Percentiles rank a stretch among this genome's conserved stretches.
phyloP scores from a whole-genome alignment of 140 eudicot genomes.

The Ambrosia hybrid region DNA sequence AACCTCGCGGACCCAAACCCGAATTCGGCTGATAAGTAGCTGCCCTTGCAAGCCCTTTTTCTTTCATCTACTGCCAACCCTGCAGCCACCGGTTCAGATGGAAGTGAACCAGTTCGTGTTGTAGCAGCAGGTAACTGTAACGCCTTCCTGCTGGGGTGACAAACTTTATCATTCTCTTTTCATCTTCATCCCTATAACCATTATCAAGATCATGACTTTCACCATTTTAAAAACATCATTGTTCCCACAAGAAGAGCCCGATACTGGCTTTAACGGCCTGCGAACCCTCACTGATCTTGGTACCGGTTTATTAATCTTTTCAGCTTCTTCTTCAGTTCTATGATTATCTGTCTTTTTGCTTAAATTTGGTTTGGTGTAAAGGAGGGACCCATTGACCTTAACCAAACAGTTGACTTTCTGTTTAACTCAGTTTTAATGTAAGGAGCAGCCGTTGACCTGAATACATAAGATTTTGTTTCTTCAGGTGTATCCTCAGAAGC shows the following conservation, averaged over 20 bases:
- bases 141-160: constrained; percentile 40
- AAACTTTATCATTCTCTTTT: constrained; percentile 47
- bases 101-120: constrained; percentile 47
- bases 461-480: constrained; percentile 18
- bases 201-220: constrained; percentile 26
- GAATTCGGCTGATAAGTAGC: constrained; percentile 43
- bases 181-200: constrained; percentile 28
- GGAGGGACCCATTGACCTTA: constrained; percentile 66
- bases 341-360: constrained; percentile 1
- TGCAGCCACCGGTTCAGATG: constrained; percentile 30
- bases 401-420: constrained; percentile 24
- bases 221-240: constrained; percentile 27
- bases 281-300: constrained; percentile 67
- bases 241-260: constrained; percentile 17
- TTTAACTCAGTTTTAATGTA: constrained; percentile 19
- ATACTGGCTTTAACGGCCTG: constrained; percentile 32
- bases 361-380: constrained; percentile 44
- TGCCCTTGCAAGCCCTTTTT: constrained; percentile 44
- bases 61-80: constrained; percentile 25
- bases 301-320: constrained; percentile 20
- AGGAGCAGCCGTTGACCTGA: constrained; percentile 16
- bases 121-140: constrained; percentile 18
- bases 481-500: constrained; percentile 31
- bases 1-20: constrained; percentile 24
- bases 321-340: constrained; percentile 19